These are phyloP conservation scores for Arbutus unedo DNA, from an alignment of 148 eudicot species.

Conservation along the genomic window DNA sequence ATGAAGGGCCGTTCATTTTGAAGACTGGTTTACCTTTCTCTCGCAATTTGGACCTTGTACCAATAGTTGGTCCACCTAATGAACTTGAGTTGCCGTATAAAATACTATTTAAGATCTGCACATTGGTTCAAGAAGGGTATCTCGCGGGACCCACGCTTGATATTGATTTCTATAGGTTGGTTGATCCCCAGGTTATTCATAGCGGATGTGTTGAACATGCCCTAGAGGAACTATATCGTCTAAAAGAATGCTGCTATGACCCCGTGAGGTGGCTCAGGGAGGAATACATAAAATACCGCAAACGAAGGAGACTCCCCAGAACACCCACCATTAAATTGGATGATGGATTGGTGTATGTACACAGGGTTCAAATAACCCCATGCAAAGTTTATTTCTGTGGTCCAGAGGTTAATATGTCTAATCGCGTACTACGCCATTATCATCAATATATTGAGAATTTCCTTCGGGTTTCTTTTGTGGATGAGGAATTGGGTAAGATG, in stretches of 20 bases:
- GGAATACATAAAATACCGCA: constrained; percentile 37
- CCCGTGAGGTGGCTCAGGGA: constrained; percentile 63
- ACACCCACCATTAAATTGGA: constrained; percentile 53
- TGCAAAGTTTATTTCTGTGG: constrained; percentile 74
- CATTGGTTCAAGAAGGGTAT: constrained; percentile 74
- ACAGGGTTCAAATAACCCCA: constrained; percentile 77
- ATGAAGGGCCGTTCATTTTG: constrained; percentile 34
- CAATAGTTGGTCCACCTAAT: constrained; percentile 55
- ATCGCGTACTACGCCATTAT: constrained; percentile 65
- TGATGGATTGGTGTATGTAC: constrained; percentile 66
- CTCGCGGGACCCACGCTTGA: constrained; percentile 69
- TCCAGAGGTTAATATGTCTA: constrained; percentile 85
- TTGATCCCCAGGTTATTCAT: constrained; percentile 49
- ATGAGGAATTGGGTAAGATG: constrained; percentile 73
- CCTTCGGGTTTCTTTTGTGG: constrained; percentile 83
- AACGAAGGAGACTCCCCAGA: constrained; percentile 35
- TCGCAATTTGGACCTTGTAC: constrained; percentile 47
- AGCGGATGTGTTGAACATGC: constrained; percentile 49
- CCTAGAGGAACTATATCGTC: constrained; percentile 53
- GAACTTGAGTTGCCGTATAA: constrained; percentile 51
- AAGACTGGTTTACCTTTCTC: constrained; percentile 43
- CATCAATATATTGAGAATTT: constrained; percentile 60
- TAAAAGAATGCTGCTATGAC: constrained; percentile 82
- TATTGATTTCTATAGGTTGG: constrained; percentile 49
- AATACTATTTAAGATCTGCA: constrained; percentile 61